Conservation (phyloP, 371 early-diverging fungal genomes). For the Syncephalastrum sp. region DNA sequence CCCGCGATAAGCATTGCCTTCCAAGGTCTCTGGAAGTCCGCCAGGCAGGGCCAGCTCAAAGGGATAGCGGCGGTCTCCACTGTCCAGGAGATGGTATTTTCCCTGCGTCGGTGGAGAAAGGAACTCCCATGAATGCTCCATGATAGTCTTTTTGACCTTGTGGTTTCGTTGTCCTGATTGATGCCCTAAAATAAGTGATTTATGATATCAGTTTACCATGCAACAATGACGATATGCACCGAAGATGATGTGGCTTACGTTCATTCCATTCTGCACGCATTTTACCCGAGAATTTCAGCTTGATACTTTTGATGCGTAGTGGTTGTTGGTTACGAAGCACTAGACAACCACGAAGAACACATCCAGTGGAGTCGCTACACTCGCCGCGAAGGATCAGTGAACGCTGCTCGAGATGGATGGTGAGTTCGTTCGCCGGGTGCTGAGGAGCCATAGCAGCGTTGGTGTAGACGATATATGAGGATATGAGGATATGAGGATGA, state of each 20-base stretch:
- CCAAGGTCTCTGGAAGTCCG: slow-evolving; percentile 35
- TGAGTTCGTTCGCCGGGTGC: not conserved
- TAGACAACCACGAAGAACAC: slow-evolving; percentile 6
- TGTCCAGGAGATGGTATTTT: slow-evolving; percentile 14
- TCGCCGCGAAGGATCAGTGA: slow-evolving; percentile 12
- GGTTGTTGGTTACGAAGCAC: slow-evolving; percentile 5
- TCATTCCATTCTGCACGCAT: slow-evolving; percentile 16
- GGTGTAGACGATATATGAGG: too few species aligned
- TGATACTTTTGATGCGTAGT: slow-evolving; percentile 6
- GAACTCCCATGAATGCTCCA: slow-evolving; percentile 33
- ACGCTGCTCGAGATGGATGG: slow-evolving; percentile 10
- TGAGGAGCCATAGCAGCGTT: too few species aligned
- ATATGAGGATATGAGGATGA: not conserved
- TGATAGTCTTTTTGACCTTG: slow-evolving; percentile 13
- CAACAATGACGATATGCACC: not conserved
- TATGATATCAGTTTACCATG: not conserved
- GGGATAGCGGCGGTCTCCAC: slow-evolving; percentile 28
- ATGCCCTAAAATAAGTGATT: too few species aligned
- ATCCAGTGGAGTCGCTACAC: slow-evolving; percentile 6
- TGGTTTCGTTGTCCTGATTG: slow-evolving; percentile 13
- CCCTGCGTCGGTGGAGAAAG: slow-evolving; percentile 15
- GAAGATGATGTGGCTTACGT: slow-evolving; percentile 6
- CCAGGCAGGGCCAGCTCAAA: slow-evolving; percentile 43
- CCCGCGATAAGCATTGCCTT: slow-evolving; percentile 29
- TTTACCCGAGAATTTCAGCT: slow-evolving; percentile 10